A percentile compares a stretch with the other conserved stretches of the same genome.
Conservation (phyloP, 202 grass and related monocot genomes). For the Dendrocalamus latiflorus region DNA sequence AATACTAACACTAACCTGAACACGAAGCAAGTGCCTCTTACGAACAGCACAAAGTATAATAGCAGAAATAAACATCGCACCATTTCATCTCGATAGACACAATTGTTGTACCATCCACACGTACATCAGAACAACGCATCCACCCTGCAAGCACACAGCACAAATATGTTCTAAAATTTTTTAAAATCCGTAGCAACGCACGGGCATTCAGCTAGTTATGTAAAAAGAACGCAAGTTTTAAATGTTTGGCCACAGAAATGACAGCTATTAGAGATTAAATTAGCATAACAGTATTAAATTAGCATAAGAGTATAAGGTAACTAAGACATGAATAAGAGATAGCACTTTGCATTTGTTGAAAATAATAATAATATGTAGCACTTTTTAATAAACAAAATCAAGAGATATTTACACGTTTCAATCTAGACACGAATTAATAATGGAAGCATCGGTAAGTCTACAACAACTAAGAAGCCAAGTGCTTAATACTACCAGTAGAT, state of each 20-base stretch:
- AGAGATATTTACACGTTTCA: not conserved
- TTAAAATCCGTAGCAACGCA: too few relatives aligned
- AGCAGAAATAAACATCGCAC: not conserved
- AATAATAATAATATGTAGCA: not conserved
- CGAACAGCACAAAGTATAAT: not conserved
- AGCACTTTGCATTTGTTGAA: not conserved
- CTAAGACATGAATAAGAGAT: not conserved
- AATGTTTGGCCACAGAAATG: not conserved
- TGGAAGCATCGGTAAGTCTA: not conserved
- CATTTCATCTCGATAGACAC: not conserved
- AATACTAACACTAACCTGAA: not conserved
- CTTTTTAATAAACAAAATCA: not conserved
- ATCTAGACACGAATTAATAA: not conserved
- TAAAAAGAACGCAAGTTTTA: not conserved
- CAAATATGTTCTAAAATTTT: too few relatives aligned
- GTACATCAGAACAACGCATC: not conserved
- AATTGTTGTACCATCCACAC: not conserved
- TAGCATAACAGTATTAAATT: too few relatives aligned
- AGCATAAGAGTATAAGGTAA: not conserved
- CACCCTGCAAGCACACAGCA: too few relatives aligned
- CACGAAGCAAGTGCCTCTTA: not conserved
- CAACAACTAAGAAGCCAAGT: not conserved
- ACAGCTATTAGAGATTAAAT: not conserved
- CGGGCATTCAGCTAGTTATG: slow-evolving; percentile 5
- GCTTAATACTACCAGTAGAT: not conserved